These are phyloP conservation scores for Orobanche coerulescens DNA, from an alignment of 257 asterid genomes.

Conservation along the genomic window DNA sequence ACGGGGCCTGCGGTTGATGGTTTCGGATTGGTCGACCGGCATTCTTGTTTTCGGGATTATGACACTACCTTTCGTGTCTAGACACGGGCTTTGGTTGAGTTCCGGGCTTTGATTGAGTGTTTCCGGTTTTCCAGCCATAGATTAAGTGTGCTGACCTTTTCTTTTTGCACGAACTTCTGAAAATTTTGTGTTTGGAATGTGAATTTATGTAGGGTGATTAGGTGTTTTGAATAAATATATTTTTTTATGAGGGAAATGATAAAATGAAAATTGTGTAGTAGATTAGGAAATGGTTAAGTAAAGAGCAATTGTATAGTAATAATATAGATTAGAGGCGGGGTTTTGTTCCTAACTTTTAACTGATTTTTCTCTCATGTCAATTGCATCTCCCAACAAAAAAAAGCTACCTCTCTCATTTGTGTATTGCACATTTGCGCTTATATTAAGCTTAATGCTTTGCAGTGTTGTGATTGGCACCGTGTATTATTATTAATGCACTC, in stretches of 20 bases:
- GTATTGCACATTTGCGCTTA: background rate
- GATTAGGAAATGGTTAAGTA: slow-evolving; percentile 79
- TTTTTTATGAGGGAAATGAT: background rate
- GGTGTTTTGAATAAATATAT: background rate
- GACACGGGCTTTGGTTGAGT: slow-evolving; percentile 15
- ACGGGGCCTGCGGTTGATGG: slow-evolving; percentile 49
- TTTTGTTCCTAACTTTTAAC: slow-evolving; percentile 68
- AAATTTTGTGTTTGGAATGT: background rate
- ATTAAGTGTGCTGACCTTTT: background rate
- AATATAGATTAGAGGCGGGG: slow-evolving; percentile 18
- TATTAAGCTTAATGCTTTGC: too few species aligned
- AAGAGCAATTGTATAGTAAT: slow-evolving; percentile 23
- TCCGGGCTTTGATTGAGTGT: background rate
- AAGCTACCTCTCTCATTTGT: background rate
- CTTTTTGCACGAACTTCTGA: background rate
- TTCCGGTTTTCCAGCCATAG: slow-evolving; percentile 54
- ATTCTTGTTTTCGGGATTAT: slow-evolving; percentile 19
- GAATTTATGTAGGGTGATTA: slow-evolving; percentile 32
- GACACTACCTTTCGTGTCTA: slow-evolving; percentile 21
- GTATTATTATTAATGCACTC: background rate
- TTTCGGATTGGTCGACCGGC: slow-evolving; percentile 20
- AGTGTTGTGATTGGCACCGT: background rate
- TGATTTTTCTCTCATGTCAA: slow-evolving; percentile 51
- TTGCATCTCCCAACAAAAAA: slow-evolving; percentile 48
- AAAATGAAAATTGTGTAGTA: background rate